Percentiles rank a stretch among this genome's conserved stretches.
These are phyloP conservation scores for Gremmenia infestans DNA, from an alignment of 2,329 filamentous ascomycete species.

Conservation along the genomic window DNA sequence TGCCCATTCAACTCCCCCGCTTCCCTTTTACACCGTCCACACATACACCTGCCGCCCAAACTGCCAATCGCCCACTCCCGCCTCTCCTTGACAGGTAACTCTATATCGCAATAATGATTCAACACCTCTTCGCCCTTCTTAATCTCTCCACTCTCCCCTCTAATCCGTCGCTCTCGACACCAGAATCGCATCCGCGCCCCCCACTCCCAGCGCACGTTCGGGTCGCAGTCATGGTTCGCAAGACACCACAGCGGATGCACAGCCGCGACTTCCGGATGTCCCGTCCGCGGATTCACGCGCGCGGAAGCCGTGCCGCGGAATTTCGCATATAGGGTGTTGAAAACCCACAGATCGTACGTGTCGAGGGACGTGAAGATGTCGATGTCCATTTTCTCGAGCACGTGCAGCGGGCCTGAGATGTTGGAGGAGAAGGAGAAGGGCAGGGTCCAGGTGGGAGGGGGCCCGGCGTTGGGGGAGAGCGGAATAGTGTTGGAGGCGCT, in stretches of 20 bases:
- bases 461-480: conserved; percentile 47
- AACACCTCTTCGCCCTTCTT: conserved; percentile 77
- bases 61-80: conserved; percentile 87
- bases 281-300: conserved; percentile 68
- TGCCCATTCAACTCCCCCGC: conserved; percentile 33
- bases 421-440: conserved; percentile 76
- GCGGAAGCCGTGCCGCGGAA: conserved; percentile 91
- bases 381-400: conserved; percentile 80
- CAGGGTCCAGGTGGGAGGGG: conserved; percentile 60
- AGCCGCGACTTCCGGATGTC: conserved; percentile 83
- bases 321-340: conserved; percentile 90
- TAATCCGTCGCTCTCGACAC: conserved; percentile 54
- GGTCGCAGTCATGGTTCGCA: conserved; percentile 93
- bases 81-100: conserved; percentile 69
- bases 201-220: conserved; percentile 95
- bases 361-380: conserved; percentile 61
- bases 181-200: conserved; percentile 69
- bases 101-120: conserved; percentile 91
- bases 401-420: conserved; percentile 67
- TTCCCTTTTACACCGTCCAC: conserved; percentile 74
- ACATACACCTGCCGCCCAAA: conserved; percentile 85
- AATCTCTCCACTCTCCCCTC: conserved; percentile 55
- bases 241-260: conserved; percentile 96
- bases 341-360: conserved; percentile 70
- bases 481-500: conserved; percentile 48